A percentile compares a stretch with the other conserved stretches of the same genome.
phyloP scores from a whole-genome alignment of 1,139 yeast species.

The Yamadazyma kanchanaburiensis region DNA sequence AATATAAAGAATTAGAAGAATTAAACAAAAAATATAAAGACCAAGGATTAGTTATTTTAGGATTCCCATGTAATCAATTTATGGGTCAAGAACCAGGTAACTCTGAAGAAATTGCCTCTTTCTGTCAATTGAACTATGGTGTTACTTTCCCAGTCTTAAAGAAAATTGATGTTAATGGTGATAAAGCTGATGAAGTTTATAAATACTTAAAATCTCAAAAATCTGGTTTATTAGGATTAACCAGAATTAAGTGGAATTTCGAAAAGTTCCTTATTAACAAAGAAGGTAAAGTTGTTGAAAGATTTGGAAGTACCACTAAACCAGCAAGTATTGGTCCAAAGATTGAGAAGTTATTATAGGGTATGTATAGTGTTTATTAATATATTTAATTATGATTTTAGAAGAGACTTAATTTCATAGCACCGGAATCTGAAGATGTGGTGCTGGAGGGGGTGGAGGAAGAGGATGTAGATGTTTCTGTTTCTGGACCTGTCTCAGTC shows the following conservation, averaged over 20 bases:
- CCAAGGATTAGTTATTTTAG: conserved; percentile 73
- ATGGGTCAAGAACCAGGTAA: conserved; percentile 45
- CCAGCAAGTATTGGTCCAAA: conserved; percentile 32
- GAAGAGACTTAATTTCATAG: not conserved
- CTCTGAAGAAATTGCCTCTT: conserved; percentile 37
- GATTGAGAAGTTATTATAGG: conserved; percentile 38
- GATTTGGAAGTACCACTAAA: conserved; percentile 41
- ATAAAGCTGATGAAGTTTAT: conserved; percentile 75
- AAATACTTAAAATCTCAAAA: conserved; percentile 61
- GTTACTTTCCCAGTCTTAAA: conserved; percentile 86
- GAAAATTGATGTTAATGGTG: conserved; percentile 89
- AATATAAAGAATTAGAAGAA: conserved; percentile 73
- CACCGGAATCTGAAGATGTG: conserved; percentile 1
- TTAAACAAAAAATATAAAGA: conserved; percentile 75
- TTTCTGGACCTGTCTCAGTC: not conserved
- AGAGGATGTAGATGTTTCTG: not conserved
- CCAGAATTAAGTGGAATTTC: conserved; percentile 49
- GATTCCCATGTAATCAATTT: conserved; percentile 88
- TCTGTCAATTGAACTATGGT: conserved; percentile 39
- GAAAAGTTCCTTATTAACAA: conserved; percentile 47
- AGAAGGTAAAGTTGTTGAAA: conserved; percentile 43
- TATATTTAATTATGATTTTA: not conserved
- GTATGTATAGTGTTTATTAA: too few relatives aligned
- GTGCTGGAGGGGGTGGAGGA: not conserved
- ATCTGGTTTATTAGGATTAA: conserved; percentile 42